phyloP scores from a whole-genome alignment of 441 rosid genomes.

The Syzygium syzygioides region DNA sequence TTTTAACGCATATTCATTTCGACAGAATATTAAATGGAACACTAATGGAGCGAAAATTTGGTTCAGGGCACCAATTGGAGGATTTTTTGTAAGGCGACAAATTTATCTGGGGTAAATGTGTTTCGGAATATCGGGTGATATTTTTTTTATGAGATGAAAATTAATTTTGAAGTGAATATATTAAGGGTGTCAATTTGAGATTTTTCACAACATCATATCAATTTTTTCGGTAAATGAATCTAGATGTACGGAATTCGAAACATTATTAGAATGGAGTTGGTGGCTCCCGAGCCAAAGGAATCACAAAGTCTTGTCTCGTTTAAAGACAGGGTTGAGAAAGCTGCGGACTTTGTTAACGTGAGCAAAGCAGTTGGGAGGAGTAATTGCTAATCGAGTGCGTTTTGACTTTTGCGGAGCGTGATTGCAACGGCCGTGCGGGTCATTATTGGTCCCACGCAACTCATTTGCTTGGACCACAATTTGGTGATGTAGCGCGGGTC shows the following conservation, averaged over 20 bases:
- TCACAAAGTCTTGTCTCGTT: background rate
- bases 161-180: background rate
- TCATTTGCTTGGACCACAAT: background rate
- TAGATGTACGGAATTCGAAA: background rate
- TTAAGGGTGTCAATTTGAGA: accelerated
- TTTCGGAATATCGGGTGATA: accelerated
- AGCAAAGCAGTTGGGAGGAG: background rate
- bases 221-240: background rate
- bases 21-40: background rate
- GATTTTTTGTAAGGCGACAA: accelerated
- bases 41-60: accelerated
- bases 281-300: background rate
- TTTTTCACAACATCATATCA: background rate
- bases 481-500: background rate
- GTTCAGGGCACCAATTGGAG: accelerated
- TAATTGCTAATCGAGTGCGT: background rate
- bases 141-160: accelerated
- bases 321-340: too few relatives aligned
- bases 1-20: accelerated
- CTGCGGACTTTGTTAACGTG: background rate
- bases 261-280: background rate
- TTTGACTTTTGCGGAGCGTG: background rate
- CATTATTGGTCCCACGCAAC: background rate
- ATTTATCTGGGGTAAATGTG: too few relatives aligned
- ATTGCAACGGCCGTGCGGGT: background rate